phyloP scores from a whole-genome alignment of 331 rosid species.

The Quercus tomentella region DNA sequence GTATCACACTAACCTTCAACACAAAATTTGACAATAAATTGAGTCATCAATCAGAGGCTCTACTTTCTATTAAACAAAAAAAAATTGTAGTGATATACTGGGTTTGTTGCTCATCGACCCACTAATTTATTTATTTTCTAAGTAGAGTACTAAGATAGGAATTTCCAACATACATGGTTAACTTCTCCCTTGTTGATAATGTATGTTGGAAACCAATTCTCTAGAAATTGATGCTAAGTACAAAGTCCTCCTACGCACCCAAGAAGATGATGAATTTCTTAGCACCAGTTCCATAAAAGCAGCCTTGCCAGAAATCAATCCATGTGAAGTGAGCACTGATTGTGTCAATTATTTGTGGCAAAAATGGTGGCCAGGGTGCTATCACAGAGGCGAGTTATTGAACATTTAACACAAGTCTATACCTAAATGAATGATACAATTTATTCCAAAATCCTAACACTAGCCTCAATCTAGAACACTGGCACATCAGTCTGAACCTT shows the following conservation, averaged over 20 bases:
- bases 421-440: neutral
- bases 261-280: neutral
- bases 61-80: neutral
- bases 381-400: neutral
- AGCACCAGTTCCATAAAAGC: neutral
- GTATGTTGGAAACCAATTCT: neutral
- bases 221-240: neutral
- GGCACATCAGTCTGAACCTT: slow-evolving; percentile 8
- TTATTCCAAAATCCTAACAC: neutral
- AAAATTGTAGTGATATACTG: neutral
- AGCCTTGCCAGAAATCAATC: neutral
- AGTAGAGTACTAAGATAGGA: neutral
- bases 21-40: neutral
- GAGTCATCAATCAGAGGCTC: neutral
- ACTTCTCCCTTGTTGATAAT: neutral
- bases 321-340: neutral
- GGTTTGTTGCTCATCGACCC: neutral
- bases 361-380: neutral
- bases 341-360: neutral
- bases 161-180: neutral
- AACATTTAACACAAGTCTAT: neutral
- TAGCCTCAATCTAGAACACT: neutral
- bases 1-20: neutral
- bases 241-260: neutral
- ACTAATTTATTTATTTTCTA: neutral